Percentiles rank a stretch among this genome's conserved stretches.
phyloP scores from a whole-genome alignment of 306 rosid species.

The Quercus cerris region DNA sequence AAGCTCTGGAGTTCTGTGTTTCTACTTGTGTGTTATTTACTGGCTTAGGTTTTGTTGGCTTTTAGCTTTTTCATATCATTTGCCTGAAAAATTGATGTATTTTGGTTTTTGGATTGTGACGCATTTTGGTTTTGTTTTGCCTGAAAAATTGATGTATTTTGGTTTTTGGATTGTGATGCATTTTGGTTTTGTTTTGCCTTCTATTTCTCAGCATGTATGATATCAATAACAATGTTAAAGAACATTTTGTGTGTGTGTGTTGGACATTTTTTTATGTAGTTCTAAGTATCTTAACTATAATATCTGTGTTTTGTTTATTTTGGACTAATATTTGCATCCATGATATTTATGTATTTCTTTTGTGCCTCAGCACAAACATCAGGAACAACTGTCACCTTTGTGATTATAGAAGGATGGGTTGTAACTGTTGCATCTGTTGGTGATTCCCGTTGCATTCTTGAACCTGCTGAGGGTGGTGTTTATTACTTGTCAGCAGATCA shows the following conservation, averaged over 20 bases:
- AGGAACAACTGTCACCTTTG: conserved; percentile 97
- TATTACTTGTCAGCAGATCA: conserved; percentile 97
- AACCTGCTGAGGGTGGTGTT: conserved; percentile 85
- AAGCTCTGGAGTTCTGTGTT: background rate
- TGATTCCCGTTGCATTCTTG: conserved; percentile 92
- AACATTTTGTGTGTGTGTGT: background rate
- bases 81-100: background rate
- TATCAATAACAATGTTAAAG: background rate
- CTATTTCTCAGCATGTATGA: background rate
- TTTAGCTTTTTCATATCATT: background rate
- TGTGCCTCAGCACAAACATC: conserved; percentile 69
- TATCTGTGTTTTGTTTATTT: background rate
- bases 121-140: background rate
- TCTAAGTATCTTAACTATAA: background rate
- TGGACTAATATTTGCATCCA: background rate
- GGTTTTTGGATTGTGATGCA: too few species aligned
- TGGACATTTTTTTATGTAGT: background rate
- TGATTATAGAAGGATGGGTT: conserved; percentile 96
- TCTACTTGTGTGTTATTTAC: background rate
- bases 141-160: background rate
- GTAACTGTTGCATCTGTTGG: conserved; percentile 99
- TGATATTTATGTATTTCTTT: conserved; percentile 15
- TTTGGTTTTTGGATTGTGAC: background rate
- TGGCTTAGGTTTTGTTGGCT: background rate
- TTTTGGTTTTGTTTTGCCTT: background rate